phyloP scores from a whole-genome alignment of 2,329 filamentous ascomycete species.

The Leptographium galeiforme region DNA sequence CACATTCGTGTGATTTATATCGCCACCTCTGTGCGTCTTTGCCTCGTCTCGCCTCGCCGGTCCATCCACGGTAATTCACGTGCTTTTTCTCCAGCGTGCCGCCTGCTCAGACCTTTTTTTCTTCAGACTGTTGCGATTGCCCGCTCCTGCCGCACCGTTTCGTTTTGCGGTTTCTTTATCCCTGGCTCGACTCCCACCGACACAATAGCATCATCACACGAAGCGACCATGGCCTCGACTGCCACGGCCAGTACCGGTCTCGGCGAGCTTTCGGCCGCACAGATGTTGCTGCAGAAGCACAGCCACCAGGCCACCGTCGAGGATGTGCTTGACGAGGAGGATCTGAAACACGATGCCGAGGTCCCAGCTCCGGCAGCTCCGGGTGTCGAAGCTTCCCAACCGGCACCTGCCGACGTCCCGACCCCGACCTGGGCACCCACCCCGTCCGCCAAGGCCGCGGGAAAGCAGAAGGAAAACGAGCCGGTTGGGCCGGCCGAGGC shows the following conservation, averaged over 20 bases:
- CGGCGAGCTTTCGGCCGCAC: constrained; percentile 38
- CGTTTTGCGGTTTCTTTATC: background rate
- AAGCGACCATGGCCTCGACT: constrained; percentile 13
- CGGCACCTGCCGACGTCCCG: constrained; percentile 30
- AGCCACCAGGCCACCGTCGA: constrained; percentile 58
- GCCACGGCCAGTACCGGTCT: constrained; percentile 19
- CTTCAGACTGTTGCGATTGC: background rate
- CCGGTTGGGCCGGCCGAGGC: constrained; percentile 13
- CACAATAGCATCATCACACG: background rate
- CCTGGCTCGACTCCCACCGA: background rate
- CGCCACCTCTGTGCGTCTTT: background rate
- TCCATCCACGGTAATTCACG: background rate
- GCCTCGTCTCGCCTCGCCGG: background rate
- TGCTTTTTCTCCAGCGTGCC: background rate
- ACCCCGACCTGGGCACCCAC: constrained; percentile 33
- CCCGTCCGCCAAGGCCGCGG: constrained; percentile 49
- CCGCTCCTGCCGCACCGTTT: background rate
- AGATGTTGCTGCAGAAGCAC: constrained; percentile 54
- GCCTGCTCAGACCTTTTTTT: background rate
- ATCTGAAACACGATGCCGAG: constrained; percentile 28
- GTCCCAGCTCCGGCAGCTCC: constrained; percentile 34
- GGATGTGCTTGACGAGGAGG: constrained; percentile 69
- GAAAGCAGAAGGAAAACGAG: constrained; percentile 52
- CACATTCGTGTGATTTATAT: background rate
- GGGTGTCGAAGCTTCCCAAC: constrained; percentile 30